Evolutionary conservation across 371 early-diverging fungal species (phyloP).

Genomic region (Gilbertella persicaria): DNA sequence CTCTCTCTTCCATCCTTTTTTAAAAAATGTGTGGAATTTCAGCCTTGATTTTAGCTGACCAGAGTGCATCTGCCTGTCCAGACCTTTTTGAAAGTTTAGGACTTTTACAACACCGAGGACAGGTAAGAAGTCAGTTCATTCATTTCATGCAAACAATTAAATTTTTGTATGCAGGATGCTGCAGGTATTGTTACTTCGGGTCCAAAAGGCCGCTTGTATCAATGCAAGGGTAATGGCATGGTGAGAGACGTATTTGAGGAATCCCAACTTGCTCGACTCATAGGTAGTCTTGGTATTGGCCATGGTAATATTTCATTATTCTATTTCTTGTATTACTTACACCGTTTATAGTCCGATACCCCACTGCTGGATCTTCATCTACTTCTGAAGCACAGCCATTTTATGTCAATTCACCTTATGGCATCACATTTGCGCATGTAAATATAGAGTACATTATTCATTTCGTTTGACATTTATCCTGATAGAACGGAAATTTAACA

Average conservation of each 20-base stretch:
- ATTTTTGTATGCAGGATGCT: conserved; percentile 76
- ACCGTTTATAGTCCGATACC: conserved; percentile 82
- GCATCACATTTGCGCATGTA: conserved; percentile 94
- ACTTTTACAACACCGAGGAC: conserved; percentile 96
- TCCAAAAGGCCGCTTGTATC: conserved; percentile 91
- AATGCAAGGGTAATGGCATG: conserved; percentile 98
- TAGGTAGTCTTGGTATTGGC: conserved; percentile 91
- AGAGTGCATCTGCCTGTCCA: conserved; percentile 68
- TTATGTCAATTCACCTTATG: conserved; percentile 98
- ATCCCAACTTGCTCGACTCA: conserved; percentile 70
- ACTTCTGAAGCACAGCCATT: conserved; percentile 97
- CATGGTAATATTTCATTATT: conserved; percentile 80
- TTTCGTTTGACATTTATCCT: background rate
- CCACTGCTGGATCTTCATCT: conserved; percentile 94
- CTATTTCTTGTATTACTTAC: background rate
- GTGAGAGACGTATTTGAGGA: conserved; percentile 93
- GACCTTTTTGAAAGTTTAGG: conserved; percentile 94
- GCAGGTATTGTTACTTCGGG: conserved; percentile 98
- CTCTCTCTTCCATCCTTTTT: too few species aligned
- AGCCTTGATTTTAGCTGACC: conserved; percentile 84
- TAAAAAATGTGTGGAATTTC: conserved; percentile 94
- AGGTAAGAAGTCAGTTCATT: conserved; percentile 64
- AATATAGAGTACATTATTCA: conserved; percentile 4
- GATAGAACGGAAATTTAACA: conserved; percentile 94
- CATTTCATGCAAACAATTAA: background rate